phyloP scores from a whole-genome alignment of 495 filamentous ascomycete genomes.

The Aspergillus carlsbadensis region DNA sequence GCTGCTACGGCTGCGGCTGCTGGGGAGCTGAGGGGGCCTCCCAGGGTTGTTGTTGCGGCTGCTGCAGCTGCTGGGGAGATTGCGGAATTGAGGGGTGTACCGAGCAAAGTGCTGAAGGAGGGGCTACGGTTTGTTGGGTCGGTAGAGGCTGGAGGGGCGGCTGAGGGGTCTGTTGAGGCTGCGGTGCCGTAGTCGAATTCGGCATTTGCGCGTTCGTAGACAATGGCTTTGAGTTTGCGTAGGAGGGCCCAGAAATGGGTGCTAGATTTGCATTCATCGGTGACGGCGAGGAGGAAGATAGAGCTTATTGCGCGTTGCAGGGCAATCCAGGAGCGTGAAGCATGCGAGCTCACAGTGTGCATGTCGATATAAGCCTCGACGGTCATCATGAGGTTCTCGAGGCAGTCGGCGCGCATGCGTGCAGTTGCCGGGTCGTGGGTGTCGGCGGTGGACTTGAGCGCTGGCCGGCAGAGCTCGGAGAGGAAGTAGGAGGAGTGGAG shows the following conservation, averaged over 20 bases:
- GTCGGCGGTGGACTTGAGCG: conserved; percentile 44
- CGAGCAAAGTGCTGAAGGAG: conserved; percentile 33
- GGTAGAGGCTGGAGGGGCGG: conserved; percentile 5
- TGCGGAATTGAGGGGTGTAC: conserved; percentile 24
- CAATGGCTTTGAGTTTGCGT: conserved; percentile 42
- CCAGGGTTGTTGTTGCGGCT: too few relatives aligned
- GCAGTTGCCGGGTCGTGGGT: conserved; percentile 35
- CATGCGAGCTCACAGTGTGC: conserved; percentile 42
- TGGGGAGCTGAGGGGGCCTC: background rate
- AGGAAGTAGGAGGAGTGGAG: conserved; percentile 58
- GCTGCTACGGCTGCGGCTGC: conserved; percentile 22
- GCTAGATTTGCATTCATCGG: conserved; percentile 43
- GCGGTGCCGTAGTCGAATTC: conserved; percentile 31
- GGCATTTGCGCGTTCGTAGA: conserved; percentile 40
- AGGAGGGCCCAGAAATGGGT: conserved; percentile 40
- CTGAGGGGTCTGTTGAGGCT: conserved; percentile 12
- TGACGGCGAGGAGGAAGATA: conserved; percentile 46
- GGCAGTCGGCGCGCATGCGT: conserved; percentile 45
- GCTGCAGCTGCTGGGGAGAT: conserved; percentile 19
- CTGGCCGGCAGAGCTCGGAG: conserved; percentile 59
- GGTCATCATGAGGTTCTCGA: conserved; percentile 41
- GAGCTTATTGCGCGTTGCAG: conserved; percentile 49
- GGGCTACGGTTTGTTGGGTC: conserved; percentile 10
- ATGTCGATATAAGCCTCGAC: conserved; percentile 50
- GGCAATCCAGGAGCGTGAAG: conserved; percentile 47